phyloP scores from a whole-genome alignment of 768 basidiomycete genomes.

The Nidularia sp. region DNA sequence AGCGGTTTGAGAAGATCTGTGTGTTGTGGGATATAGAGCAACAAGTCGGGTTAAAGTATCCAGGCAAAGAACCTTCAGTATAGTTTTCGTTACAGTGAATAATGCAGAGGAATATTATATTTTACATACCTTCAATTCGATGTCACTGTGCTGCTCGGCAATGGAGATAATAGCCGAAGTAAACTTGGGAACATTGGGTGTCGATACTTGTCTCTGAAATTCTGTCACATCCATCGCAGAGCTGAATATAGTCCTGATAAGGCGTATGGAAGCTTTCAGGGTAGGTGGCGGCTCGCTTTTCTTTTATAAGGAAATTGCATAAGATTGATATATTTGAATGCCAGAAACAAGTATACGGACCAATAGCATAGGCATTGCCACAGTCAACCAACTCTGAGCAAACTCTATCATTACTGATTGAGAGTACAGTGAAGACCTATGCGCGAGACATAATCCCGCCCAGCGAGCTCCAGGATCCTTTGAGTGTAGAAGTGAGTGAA shows the following conservation, averaged over 20 bases:
- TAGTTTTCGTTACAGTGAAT: neutral
- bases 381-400: conserved; percentile 69
- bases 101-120: neutral
- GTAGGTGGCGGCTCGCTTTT: conserved; percentile 63
- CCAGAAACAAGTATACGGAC: conserved; percentile 42
- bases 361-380: conserved; percentile 60
- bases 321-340: conserved; percentile 10
- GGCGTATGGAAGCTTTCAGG: conserved; percentile 60
- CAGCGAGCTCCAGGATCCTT: conserved; percentile 76
- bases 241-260: conserved; percentile 59
- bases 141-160: conserved; percentile 45
- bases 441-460: conserved; percentile 75
- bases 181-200: conserved; percentile 72
- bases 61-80: conserved; percentile 36
- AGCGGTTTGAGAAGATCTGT: conserved; percentile 48
- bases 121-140: conserved; percentile 56
- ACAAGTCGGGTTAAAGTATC: conserved; percentile 53
- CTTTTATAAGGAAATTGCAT: conserved; percentile 32
- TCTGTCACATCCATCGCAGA: conserved; percentile 60
- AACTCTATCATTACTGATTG: conserved; percentile 60
- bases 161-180: conserved; percentile 52
- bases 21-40: conserved; percentile 62
- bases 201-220: conserved; percentile 76
- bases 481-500: conserved; percentile 72
- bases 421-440: conserved; percentile 58